phyloP scores from a whole-genome alignment of 371 early-diverging fungal genomes.

The Thermomucor indicae-seudaticae region DNA sequence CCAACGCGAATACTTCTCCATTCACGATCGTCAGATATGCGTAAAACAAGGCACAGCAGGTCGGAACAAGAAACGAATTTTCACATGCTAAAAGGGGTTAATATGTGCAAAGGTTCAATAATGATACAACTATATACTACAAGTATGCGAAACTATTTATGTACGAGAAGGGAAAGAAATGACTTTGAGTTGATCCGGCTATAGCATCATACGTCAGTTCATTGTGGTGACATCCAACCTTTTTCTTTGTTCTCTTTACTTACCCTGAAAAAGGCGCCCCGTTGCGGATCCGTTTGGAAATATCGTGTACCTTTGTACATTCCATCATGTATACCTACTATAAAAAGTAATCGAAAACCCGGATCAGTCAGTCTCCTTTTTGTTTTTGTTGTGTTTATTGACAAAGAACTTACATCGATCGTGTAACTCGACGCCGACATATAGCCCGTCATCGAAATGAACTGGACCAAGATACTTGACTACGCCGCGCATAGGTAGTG shows the following conservation, averaged over 20 bases:
- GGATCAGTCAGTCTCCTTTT: neutral
- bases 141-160: too few species aligned
- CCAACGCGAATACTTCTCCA: constrained; percentile 71
- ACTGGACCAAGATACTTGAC: constrained; percentile 37
- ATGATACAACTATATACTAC: neutral
- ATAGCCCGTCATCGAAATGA: constrained; percentile 33
- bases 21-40: too few species aligned
- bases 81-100: too few species aligned
- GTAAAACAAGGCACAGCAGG: too few species aligned
- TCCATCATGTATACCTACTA: constrained; percentile 40
- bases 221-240: neutral
- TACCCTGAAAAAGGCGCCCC: constrained; percentile 34
- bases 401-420: constrained; percentile 22
- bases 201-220: too few species aligned
- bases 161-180: constrained; percentile 8
- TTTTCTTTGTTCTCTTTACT: neutral
- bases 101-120: too few species aligned
- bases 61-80: too few species aligned
- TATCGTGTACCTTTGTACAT: constrained; percentile 31
- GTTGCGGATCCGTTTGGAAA: constrained; percentile 38
- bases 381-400: neutral
- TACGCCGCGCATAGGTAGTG: constrained; percentile 29
- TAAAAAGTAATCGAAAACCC: neutral
- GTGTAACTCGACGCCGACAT: constrained; percentile 40
- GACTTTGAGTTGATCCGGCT: constrained; percentile 25